These are phyloP conservation scores for Leptographium procerum DNA, from an alignment of 2,329 filamentous ascomycete species.

Conservation along the genomic window DNA sequence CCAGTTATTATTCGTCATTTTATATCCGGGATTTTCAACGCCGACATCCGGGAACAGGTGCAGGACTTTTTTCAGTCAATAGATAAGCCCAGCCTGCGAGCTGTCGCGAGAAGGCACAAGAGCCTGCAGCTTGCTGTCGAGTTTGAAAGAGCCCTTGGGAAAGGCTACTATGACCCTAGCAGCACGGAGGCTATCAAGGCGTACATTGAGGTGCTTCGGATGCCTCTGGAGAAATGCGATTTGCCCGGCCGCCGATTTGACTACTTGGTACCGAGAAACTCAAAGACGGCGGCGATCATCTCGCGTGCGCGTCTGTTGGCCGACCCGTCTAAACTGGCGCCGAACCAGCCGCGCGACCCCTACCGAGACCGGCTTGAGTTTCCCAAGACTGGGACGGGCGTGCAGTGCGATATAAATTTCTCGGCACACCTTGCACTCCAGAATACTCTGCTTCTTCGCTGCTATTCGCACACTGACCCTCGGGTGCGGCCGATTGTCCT, in stretches of 20 bases:
- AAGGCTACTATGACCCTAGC: conserved; percentile 30
- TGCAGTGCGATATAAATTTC: conserved; percentile 89
- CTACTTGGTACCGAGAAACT: conserved; percentile 26
- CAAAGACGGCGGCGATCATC: conserved; percentile 23
- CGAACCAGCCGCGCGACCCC: conserved; percentile 40
- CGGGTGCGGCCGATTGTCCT: conserved; percentile 69
- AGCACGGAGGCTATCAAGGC: conserved; percentile 26
- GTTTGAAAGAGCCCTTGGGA: conserved; percentile 41
- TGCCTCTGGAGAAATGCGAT: conserved; percentile 18
- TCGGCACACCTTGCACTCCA: conserved; percentile 72
- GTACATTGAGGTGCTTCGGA: conserved; percentile 40
- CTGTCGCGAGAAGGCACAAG: conserved; percentile 39
- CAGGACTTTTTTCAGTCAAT: conserved; percentile 19
- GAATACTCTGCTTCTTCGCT: conserved; percentile 72
- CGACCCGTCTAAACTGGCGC: conserved; percentile 37
- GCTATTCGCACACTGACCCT: conserved; percentile 69
- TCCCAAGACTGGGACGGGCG: conserved; percentile 63
- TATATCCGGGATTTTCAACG: conserved; percentile 38
- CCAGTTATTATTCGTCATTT: conserved; percentile 31
- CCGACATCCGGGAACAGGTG: conserved; percentile 33
- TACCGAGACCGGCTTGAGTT: conserved; percentile 60
- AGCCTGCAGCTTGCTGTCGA: conserved; percentile 43
- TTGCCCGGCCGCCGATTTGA: conserved; percentile 15
- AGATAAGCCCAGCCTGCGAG: conserved; percentile 22
- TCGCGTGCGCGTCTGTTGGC: conserved; percentile 32